phyloP scores from a whole-genome alignment of 2,329 filamentous ascomycete genomes.

The Fusarium abutilonis region DNA sequence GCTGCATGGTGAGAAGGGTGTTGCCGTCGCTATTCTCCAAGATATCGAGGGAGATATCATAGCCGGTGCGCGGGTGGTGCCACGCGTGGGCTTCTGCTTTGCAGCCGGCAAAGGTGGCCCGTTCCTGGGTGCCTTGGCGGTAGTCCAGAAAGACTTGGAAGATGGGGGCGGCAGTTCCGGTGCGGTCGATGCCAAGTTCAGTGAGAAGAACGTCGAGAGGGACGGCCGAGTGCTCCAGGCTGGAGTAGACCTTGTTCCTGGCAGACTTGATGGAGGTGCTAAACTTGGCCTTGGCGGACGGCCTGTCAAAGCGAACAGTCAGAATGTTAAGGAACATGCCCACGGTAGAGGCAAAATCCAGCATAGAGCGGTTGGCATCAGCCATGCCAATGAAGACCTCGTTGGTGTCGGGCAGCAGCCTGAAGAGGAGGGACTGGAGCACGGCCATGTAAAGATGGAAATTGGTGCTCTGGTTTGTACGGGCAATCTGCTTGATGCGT shows the following conservation, averaged over 20 bases:
- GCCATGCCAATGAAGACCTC: slow-evolving; percentile 14
- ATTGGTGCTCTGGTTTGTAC: background rate
- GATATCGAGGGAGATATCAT: slow-evolving; percentile 52
- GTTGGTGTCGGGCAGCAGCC: background rate
- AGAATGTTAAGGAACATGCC: slow-evolving; percentile 19
- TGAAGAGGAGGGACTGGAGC: background rate
- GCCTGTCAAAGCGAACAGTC: background rate
- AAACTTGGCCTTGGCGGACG: background rate
- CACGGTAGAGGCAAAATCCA: background rate
- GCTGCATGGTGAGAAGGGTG: slow-evolving; percentile 1
- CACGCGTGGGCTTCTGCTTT: slow-evolving; percentile 12
- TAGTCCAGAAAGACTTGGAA: slow-evolving; percentile 59
- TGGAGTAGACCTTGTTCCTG: background rate
- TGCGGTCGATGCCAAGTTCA: slow-evolving; percentile 40
- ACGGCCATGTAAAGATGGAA: slow-evolving; percentile 6
- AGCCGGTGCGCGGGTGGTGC: slow-evolving; percentile 37
- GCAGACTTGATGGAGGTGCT: background rate
- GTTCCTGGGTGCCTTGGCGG: slow-evolving; percentile 41
- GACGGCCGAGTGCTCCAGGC: background rate
- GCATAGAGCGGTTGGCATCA: background rate
- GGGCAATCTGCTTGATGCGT: background rate
- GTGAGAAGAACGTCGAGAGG: slow-evolving; percentile 8
- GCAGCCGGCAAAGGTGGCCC: background rate
- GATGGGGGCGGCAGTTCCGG: slow-evolving; percentile 54
- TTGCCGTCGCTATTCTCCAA: slow-evolving; percentile 43